A percentile compares a stretch with the other conserved stretches of the same genome.
These are phyloP conservation scores for Nigrospora oryzae DNA, from an alignment of 2,329 filamentous ascomycete genomes.

Conservation along the genomic window DNA sequence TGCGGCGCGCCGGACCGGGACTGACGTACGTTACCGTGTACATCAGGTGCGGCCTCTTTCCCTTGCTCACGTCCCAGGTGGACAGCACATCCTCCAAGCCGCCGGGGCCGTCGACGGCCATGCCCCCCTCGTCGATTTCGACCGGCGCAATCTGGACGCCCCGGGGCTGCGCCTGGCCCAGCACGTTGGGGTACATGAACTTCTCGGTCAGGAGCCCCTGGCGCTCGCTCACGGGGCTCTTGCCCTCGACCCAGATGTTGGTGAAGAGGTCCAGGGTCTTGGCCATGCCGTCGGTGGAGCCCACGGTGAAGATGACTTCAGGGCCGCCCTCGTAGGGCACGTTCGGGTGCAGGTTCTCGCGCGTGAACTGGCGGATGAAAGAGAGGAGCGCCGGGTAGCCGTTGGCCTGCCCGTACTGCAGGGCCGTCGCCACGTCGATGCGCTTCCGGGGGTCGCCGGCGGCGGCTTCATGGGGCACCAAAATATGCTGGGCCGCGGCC, in stretches of 20 bases:
- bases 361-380: constrained; percentile 72
- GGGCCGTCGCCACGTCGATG: constrained; percentile 72
- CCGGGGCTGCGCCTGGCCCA: constrained; percentile 57
- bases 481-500: constrained; percentile 42
- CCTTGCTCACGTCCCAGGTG: constrained; percentile 71
- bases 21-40: constrained; percentile 77
- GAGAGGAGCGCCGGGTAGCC: constrained; percentile 73
- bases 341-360: constrained; percentile 69
- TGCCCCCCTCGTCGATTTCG: constrained; percentile 69
- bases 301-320: constrained; percentile 72
- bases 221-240: constrained; percentile 58
- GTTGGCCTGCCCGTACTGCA: constrained; percentile 80
- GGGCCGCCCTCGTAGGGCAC: constrained; percentile 70
- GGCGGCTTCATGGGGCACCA: constrained; percentile 49
- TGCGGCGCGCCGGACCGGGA: neutral
- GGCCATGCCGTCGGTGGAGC: constrained; percentile 76
- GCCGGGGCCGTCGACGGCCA: constrained; percentile 64
- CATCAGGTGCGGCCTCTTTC: constrained; percentile 72
- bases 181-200: constrained; percentile 72
- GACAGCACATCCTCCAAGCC: constrained; percentile 70
- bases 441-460: constrained; percentile 53
- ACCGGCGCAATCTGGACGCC: constrained; percentile 69
- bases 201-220: constrained; percentile 73
- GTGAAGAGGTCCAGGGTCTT: constrained; percentile 71
- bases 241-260: constrained; percentile 64